Base-by-base conservation (phyloP, 257 asterid genomes). In the Solanum gandarillasii region DNA sequence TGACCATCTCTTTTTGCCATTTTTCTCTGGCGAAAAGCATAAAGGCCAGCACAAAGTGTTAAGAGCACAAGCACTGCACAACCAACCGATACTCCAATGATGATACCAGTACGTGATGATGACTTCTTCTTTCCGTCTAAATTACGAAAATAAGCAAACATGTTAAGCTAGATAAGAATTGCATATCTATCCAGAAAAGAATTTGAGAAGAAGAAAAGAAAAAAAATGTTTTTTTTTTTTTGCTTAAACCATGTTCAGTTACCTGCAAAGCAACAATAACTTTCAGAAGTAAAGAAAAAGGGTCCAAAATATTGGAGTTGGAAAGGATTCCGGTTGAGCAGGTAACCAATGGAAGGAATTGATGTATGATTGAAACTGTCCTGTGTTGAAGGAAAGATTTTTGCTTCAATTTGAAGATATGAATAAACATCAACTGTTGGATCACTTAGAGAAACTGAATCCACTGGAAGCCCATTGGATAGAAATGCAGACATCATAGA, bases 251-350 rank as follows among this genome's bases (percentile, higher is more conserved):
- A 82, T 52, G 60, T 86, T n/a, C 7, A 36, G n/a, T 91, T 89
- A 96, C 99, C 97, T 90, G 90, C 72, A 73, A 94, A 93, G 89
- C 95, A 94, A 68, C 95, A 91, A 73, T 96, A 94, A 60, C 83
- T 89, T 35, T 93, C 93, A 35, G 93, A 93, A 48, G 92, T 85
- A 92, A 93, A 96, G 93, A 84, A 91, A 90, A 90, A 94, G 35
- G 99, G 99, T 85, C 99, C 99, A 86, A 87, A 93, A 74, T 91
- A 89, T 21, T 88, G 68, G 84, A 95, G 83, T n/a, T 27, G 46
- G 85, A 93, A 94, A 62, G 90, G 90, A 79, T 95, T 98, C 48
- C 97, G 95, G 86, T 95, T 96, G 87, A 96, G 96, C 86, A 94
- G 67, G 87, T 88, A 96, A 83, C 97, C 94, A 9, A 95, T 92